A percentile compares a stretch with the other conserved stretches of the same genome.
Conservation (phyloP, 441 rosid genomes). For the Eutrema salsugineum region DNA sequence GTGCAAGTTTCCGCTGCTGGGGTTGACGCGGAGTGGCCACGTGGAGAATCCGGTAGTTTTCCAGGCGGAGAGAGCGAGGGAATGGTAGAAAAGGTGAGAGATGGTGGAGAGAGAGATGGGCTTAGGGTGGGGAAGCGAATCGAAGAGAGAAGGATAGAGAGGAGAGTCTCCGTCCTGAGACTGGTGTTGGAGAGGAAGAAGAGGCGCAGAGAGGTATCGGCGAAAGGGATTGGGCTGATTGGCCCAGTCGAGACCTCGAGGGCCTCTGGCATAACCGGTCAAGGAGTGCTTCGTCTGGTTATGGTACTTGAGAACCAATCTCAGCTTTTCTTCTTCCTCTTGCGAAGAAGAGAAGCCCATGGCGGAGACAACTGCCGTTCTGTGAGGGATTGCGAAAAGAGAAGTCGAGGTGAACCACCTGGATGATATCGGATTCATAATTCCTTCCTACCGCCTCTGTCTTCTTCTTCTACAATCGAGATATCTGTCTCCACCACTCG, state of each 20-base stretch:
- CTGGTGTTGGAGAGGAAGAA: constrained; percentile 48
- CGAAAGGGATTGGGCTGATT: constrained; percentile 93
- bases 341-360: constrained; percentile 44
- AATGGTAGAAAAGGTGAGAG: constrained; percentile 62
- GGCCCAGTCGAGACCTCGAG: constrained; percentile 93
- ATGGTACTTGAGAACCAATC: constrained; percentile 62
- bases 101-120: constrained; percentile 53
- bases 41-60: constrained; percentile 73
- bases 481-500: background rate
- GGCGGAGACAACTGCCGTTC: constrained; percentile 4
- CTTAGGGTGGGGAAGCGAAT: constrained; percentile 55
- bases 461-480: background rate
- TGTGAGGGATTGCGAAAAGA: constrained; percentile 9
- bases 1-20: constrained; percentile 90
- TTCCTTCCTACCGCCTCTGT: background rate
- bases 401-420: constrained; percentile 5
- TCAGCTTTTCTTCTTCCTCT: constrained; percentile 31
- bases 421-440: constrained; percentile 18
- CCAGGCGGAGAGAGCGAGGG: constrained; percentile 94
- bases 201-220: constrained; percentile 61
- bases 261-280: constrained; percentile 68
- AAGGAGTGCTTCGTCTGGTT: constrained; percentile 73
- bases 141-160: constrained; percentile 55
- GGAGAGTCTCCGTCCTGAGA: constrained; percentile 21
- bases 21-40: constrained; percentile 94